These are phyloP conservation scores for Boletus insuetus DNA, from an alignment of 768 basidiomycete species.

Conservation along the genomic window DNA sequence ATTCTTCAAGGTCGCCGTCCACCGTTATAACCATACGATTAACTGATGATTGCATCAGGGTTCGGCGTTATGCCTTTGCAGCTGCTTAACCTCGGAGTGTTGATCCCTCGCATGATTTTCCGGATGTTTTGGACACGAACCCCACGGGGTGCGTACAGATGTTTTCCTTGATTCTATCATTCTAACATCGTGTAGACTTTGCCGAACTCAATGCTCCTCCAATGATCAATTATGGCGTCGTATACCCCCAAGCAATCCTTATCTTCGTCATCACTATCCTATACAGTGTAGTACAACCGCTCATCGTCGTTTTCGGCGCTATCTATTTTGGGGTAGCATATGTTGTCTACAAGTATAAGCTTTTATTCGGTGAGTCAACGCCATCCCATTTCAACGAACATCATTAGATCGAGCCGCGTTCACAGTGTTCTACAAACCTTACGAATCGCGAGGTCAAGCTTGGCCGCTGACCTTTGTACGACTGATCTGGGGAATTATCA, in stretches of 20 bases:
- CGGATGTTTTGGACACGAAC: conserved; percentile 81
- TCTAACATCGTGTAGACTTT: conserved; percentile 58
- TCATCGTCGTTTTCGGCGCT: conserved; percentile 93
- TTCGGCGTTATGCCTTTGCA: conserved; percentile 96
- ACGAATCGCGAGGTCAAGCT: conserved; percentile 95
- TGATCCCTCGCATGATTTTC: conserved; percentile 75
- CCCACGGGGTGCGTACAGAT: conserved; percentile 66
- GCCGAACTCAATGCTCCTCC: conserved; percentile 97
- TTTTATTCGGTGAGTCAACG: conserved; percentile 75
- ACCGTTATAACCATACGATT: background rate
- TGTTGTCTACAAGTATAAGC: conserved; percentile 97
- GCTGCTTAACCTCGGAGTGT: conserved; percentile 85
- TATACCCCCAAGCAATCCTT: conserved; percentile 95
- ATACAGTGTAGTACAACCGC: conserved; percentile 93
- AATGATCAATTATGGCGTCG: conserved; percentile 96
- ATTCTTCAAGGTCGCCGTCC: conserved; percentile 65
- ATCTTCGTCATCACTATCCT: conserved; percentile 94
- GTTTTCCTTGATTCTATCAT: background rate
- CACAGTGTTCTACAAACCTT: conserved; percentile 96
- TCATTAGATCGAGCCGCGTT: background rate
- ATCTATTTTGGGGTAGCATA: conserved; percentile 96
- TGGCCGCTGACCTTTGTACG: conserved; percentile 96
- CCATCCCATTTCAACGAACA: background rate
- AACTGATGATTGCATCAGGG: conserved; percentile 40
- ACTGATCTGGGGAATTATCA: conserved; percentile 87